A percentile compares a stretch with the other conserved stretches of the same genome.
These are phyloP conservation scores for Dioszegia crocea DNA, from an alignment of 768 basidiomycete species.

Conservation along the genomic window DNA sequence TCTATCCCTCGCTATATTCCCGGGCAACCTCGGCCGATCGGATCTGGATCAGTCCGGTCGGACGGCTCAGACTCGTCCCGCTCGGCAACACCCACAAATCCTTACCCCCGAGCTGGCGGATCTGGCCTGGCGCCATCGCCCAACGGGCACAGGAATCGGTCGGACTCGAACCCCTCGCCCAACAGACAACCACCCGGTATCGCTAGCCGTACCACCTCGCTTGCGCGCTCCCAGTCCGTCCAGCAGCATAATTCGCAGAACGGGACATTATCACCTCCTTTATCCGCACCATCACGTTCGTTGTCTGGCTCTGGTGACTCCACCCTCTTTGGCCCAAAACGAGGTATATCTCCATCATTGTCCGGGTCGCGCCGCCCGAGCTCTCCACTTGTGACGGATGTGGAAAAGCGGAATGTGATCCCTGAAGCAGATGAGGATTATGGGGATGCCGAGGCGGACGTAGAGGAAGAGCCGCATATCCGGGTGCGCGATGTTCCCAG, in stretches of 20 bases:
- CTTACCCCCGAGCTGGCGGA: background rate
- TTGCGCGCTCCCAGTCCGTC: slow-evolving; percentile 22
- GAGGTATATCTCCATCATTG: background rate
- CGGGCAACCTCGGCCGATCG: slow-evolving; percentile 38
- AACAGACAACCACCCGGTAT: background rate
- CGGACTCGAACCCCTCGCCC: slow-evolving; percentile 21
- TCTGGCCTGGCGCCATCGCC: background rate
- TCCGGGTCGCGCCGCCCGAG: slow-evolving; percentile 2
- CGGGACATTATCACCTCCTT: background rate
- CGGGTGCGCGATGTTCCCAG: slow-evolving; percentile 9
- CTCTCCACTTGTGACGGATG: slow-evolving; percentile 9
- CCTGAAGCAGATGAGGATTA: slow-evolving; percentile 14
- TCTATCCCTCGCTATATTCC: slow-evolving; percentile 31
- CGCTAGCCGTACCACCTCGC: slow-evolving; percentile 14
- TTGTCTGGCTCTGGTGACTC: background rate
- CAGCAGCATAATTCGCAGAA: slow-evolving; percentile 8
- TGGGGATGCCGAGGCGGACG: background rate
- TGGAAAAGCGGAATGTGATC: slow-evolving; percentile 12
- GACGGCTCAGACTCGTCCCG: slow-evolving; percentile 30
- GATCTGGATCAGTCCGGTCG: slow-evolving; percentile 22
- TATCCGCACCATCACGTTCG: background rate
- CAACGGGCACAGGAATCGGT: slow-evolving; percentile 8
- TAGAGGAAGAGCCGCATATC: slow-evolving; percentile 9
- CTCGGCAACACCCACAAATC: slow-evolving; percentile 22
- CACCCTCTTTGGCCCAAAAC: background rate